Conservation (phyloP, 2,329 filamentous ascomycete genomes). For the Clonostachys rhizophaga region DNA sequence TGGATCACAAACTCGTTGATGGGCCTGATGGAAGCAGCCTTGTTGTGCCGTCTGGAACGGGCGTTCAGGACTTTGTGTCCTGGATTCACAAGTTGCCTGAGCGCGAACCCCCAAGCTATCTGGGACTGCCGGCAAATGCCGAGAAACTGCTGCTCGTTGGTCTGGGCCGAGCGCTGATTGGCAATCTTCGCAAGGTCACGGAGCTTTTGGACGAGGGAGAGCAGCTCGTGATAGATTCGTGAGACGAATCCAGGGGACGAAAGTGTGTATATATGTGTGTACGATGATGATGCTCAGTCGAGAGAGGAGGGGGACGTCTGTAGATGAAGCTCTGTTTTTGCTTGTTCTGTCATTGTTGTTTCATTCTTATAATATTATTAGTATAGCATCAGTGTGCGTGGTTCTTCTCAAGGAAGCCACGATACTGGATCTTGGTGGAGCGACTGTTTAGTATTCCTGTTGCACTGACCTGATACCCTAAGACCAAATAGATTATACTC, state of each 20-base stretch:
- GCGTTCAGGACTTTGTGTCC: conserved; percentile 76
- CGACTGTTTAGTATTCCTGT: background rate
- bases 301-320: background rate
- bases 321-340: background rate
- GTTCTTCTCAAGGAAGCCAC: no score
- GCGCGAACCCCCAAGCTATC: conserved; percentile 91
- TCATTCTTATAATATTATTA: background rate
- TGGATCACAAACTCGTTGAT: conserved; percentile 84
- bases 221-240: conserved; percentile 71
- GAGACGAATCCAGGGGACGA: background rate
- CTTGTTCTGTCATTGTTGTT: background rate
- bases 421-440: background rate
- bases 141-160: conserved; percentile 92
- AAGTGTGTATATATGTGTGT: background rate
- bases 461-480: conserved; percentile 5
- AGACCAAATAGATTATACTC: background rate
- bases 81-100: conserved; percentile 94
- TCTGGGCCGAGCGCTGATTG: conserved; percentile 79
- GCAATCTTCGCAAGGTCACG: conserved; percentile 78
- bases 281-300: background rate
- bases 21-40: conserved; percentile 54
- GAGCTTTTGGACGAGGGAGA: conserved; percentile 92
- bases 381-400: no score
- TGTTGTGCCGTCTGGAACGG: conserved; percentile 73
- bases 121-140: conserved; percentile 90